Conservation (phyloP, 164 flowering plant genomes). For the Tetracentron sinense region DNA sequence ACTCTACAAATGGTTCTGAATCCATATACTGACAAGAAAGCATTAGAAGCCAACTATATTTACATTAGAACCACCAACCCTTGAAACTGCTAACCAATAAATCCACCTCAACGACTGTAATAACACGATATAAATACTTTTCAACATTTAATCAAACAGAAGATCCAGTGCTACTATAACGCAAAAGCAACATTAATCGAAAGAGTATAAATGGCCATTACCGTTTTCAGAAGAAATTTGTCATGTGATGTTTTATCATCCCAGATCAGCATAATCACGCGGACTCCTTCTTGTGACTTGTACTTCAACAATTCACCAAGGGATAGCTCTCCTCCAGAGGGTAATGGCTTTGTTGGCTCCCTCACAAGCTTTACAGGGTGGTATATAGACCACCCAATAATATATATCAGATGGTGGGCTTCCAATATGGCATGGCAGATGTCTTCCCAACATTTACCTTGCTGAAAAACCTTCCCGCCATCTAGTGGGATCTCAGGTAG, state of each 20-base stretch:
- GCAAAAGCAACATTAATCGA: neutral
- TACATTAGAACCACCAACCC: neutral
- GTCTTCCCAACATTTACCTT: constrained; percentile 66
- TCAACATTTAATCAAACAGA: neutral
- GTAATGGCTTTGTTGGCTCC: constrained; percentile 57
- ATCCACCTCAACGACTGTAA: neutral
- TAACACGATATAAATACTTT: neutral
- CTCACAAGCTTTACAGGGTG: constrained; percentile 59
- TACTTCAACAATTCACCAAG: constrained; percentile 63
- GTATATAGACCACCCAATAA: constrained; percentile 64
- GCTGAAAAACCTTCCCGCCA: constrained; percentile 41
- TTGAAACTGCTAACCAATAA: neutral
- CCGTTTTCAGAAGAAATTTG: constrained; percentile 52
- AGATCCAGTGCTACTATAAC: neutral
- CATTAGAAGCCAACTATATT: neutral
- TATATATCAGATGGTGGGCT: constrained; percentile 57
- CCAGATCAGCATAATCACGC: constrained; percentile 60
- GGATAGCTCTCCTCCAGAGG: constrained; percentile 53
- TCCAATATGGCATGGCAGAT: constrained; percentile 69
- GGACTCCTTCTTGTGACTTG: constrained; percentile 69
- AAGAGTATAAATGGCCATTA: constrained; percentile 15
- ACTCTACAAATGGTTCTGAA: neutral
- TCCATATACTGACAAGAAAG: too few relatives aligned
- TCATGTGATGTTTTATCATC: constrained; percentile 77
- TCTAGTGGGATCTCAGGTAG: constrained; percentile 55